Percentiles rank a stretch among this genome's conserved stretches.
Conservation (phyloP, 768 basidiomycete genomes). For the Amanita rimosa region DNA sequence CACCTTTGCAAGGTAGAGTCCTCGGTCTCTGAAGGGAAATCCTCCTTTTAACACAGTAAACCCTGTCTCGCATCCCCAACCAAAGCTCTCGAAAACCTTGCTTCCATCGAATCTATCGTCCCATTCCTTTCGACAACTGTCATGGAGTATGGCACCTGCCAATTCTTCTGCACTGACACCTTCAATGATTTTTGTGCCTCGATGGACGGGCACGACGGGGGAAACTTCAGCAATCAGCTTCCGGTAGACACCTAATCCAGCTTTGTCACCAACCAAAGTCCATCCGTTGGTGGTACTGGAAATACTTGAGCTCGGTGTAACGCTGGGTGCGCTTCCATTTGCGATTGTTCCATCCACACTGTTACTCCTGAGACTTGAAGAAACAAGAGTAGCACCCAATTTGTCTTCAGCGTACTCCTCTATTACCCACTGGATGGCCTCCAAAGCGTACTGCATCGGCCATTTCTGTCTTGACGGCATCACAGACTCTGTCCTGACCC, state of each 20-base stretch:
- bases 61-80: conserved; percentile 57
- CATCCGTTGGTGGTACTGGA: conserved; percentile 46
- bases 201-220: conserved; percentile 71
- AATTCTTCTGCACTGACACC: conserved; percentile 92
- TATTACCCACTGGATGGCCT: conserved; percentile 73
- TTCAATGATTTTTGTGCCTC: conserved; percentile 85
- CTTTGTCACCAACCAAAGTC: conserved; percentile 64
- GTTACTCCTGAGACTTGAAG: not conserved
- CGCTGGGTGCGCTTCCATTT: not conserved
- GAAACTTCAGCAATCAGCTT: conserved; percentile 73
- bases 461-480: conserved; percentile 43
- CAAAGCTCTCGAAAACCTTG: conserved; percentile 63
- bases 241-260: conserved; percentile 60
- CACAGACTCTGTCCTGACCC: conserved; percentile 19
- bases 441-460: conserved; percentile 75
- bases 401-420: conserved; percentile 40
- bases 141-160: conserved; percentile 56
- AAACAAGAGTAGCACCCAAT: not conserved
- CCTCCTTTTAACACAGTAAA: conserved; percentile 68
- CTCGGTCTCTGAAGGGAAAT: conserved; percentile 86
- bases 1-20: conserved; percentile 73
- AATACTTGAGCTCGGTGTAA: conserved; percentile 14
- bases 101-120: conserved; percentile 77
- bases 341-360: not conserved
- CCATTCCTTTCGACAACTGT: conserved; percentile 71